Evolutionary conservation across 148 eudicot genomes (phyloP).

Genomic region (Rhododendron ferrugineum): DNA sequence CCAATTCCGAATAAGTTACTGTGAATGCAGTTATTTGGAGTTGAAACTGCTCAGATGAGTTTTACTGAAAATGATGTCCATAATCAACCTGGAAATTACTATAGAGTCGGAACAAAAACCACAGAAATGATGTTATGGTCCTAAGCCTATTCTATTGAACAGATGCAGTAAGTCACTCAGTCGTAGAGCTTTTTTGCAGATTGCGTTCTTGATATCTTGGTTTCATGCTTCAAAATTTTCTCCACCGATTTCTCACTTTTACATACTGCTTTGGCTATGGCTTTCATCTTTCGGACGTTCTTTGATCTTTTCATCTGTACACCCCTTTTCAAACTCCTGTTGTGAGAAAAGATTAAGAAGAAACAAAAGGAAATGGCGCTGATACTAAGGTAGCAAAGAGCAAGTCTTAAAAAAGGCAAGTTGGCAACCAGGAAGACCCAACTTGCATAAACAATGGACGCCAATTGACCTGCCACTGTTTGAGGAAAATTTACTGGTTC

Average conservation of each 20-base stretch:
- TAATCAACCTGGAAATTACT: neutral
- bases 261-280: slow-evolving; percentile 77
- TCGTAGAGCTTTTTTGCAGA: slow-evolving; percentile 75
- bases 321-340: slow-evolving; percentile 62
- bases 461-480: neutral
- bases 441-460: neutral
- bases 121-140: neutral
- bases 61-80: neutral
- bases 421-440: neutral
- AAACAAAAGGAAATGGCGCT: neutral
- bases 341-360: neutral
- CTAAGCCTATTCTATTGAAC: neutral
- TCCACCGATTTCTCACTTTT: slow-evolving; percentile 46
- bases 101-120: neutral
- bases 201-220: slow-evolving; percentile 55
- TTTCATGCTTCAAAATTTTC: slow-evolving; percentile 53
- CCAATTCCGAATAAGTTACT: neutral
- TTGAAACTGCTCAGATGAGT: neutral
- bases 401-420: neutral
- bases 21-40: neutral
- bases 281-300: slow-evolving; percentile 79
- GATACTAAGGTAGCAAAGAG: neutral
- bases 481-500: neutral
- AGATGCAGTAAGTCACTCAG: slow-evolving; percentile 19
- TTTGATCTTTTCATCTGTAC: slow-evolving; percentile 88